A percentile compares a stretch with the other conserved stretches of the same genome.
Conservation (phyloP, 768 basidiomycete species). For the Brasilioporus rufonigricans region DNA sequence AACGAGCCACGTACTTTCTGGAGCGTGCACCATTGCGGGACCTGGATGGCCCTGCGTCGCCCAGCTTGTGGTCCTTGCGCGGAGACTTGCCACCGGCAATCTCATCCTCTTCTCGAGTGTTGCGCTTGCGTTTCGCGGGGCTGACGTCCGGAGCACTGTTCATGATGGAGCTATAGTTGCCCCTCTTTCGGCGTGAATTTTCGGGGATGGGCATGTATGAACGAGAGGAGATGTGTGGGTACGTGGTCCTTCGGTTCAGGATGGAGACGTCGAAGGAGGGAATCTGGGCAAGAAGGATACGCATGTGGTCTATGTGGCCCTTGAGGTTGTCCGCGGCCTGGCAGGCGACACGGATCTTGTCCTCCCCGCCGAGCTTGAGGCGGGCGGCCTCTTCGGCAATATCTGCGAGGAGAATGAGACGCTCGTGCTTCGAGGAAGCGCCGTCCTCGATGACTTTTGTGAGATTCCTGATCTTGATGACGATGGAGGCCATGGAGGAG, state of each 20-base stretch:
- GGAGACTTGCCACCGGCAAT: slow-evolving; percentile 50
- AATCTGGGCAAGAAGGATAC: slow-evolving; percentile 56
- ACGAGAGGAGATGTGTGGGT: slow-evolving; percentile 71
- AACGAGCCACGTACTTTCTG: slow-evolving; percentile 52
- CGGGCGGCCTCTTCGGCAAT: slow-evolving; percentile 92
- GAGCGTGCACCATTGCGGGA: slow-evolving; percentile 52
- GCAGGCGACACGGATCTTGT: slow-evolving; percentile 95
- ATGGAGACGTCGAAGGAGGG: slow-evolving; percentile 60
- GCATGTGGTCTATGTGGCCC: slow-evolving; percentile 58
- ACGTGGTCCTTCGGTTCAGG: slow-evolving; percentile 63
- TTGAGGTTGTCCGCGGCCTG: slow-evolving; percentile 88
- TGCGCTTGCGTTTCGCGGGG: slow-evolving; percentile 63
- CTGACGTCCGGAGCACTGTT: slow-evolving; percentile 53
- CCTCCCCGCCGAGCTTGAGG: slow-evolving; percentile 92
- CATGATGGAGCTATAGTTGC: slow-evolving; percentile 53
- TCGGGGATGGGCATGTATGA: slow-evolving; percentile 70
- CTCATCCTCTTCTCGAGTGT: slow-evolving; percentile 66
- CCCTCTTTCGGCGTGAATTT: slow-evolving; percentile 60
- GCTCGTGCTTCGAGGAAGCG: slow-evolving; percentile 57
- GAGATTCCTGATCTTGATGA: slow-evolving; percentile 72
- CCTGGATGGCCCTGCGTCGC: slow-evolving; percentile 43
- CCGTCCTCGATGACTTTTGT: slow-evolving; percentile 73
- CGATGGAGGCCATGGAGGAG: slow-evolving; percentile 79
- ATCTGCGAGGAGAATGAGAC: slow-evolving; percentile 84
- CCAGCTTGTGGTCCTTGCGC: slow-evolving; percentile 52